Percentiles rank a stretch among this genome's conserved stretches.
These are phyloP conservation scores for Oryza officinalis DNA, from an alignment of 176 grass and related monocot genomes.

Conservation along the genomic window DNA sequence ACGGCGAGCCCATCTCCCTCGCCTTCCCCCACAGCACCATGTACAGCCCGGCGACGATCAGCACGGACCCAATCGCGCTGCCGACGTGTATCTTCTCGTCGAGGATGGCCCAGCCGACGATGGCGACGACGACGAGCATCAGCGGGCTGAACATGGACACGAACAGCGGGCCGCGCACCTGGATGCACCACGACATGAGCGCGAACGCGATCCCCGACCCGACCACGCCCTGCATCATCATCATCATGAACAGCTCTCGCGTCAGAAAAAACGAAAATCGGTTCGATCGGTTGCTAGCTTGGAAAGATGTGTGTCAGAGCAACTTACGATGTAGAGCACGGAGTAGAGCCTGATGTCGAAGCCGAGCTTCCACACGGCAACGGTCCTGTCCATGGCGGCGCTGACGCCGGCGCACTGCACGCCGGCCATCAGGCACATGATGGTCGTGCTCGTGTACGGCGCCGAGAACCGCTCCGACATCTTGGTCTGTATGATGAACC, in stretches of 20 bases:
- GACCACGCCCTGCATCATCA: slow-evolving; percentile 53
- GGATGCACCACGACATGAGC: slow-evolving; percentile 89
- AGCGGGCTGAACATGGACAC: slow-evolving; percentile 98
- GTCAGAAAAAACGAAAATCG: background rate
- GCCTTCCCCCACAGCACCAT: slow-evolving; percentile 87
- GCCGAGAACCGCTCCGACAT: slow-evolving; percentile 72
- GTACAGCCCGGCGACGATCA: slow-evolving; percentile 79
- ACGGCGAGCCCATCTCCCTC: slow-evolving; percentile 37
- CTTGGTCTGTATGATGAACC: slow-evolving; percentile 85
- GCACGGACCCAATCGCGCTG: slow-evolving; percentile 60
- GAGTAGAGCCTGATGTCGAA: slow-evolving; percentile 76
- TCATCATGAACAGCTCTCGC: background rate
- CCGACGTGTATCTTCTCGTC: slow-evolving; percentile 77
- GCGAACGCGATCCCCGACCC: slow-evolving; percentile 66
- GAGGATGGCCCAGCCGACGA: slow-evolving; percentile 77
- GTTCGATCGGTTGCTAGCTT: background rate
- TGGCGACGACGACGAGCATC: slow-evolving; percentile 77
- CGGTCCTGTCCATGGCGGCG: slow-evolving; percentile 47
- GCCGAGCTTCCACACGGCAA: slow-evolving; percentile 64
- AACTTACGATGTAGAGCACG: slow-evolving; percentile 70
- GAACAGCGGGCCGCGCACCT: slow-evolving; percentile 68
- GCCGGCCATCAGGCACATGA: slow-evolving; percentile 76
- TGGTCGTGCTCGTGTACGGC: slow-evolving; percentile 79
- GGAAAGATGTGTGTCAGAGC: background rate
- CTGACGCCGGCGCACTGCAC: slow-evolving; percentile 63